Percentiles rank a stretch among this genome's conserved stretches.
Evolutionary conservation across 2,329 filamentous ascomycete species (phyloP).

Genomic region (Hypoxylon sp.): DNA sequence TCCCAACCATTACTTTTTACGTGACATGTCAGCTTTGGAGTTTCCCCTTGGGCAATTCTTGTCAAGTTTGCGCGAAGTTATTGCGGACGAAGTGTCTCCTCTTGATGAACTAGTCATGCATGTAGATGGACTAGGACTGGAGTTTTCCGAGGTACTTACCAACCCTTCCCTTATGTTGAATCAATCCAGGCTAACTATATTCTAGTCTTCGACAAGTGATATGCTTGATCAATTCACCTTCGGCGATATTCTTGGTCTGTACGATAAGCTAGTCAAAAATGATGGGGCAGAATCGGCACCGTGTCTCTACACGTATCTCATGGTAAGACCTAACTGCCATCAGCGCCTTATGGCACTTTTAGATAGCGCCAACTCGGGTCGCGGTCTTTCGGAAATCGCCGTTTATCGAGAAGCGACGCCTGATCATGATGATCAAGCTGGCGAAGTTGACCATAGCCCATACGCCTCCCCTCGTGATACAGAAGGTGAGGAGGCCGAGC

Average conservation of each 20-base stretch:
- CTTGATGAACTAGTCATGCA: slow-evolving; percentile 55
- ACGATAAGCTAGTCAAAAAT: slow-evolving; percentile 54
- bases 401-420: slow-evolving; percentile 51
- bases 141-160: slow-evolving; percentile 54
- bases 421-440: slow-evolving; percentile 38
- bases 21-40: slow-evolving; percentile 50
- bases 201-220: slow-evolving; percentile 51
- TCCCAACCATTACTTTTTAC: slow-evolving; percentile 54
- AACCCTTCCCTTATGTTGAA: neutral
- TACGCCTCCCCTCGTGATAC: slow-evolving; percentile 42
- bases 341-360: slow-evolving; percentile 53
- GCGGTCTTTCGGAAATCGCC: slow-evolving; percentile 53
- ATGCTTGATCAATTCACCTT: slow-evolving; percentile 53
- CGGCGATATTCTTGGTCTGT: slow-evolving; percentile 51
- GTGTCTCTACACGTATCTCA: slow-evolving; percentile 53
- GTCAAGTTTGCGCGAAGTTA: slow-evolving; percentile 52
- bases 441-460: slow-evolving; percentile 18
- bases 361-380: slow-evolving; percentile 53
- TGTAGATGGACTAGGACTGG: slow-evolving; percentile 54
- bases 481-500: slow-evolving; percentile 31
- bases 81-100: slow-evolving; percentile 54
- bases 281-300: slow-evolving; percentile 48
- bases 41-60: slow-evolving; percentile 50
- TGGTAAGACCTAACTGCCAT: slow-evolving; percentile 53
- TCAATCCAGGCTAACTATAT: slow-evolving; percentile 43